phyloP scores from a whole-genome alignment of 2,329 filamentous ascomycete genomes.

The Paramyrothecium roridum region DNA sequence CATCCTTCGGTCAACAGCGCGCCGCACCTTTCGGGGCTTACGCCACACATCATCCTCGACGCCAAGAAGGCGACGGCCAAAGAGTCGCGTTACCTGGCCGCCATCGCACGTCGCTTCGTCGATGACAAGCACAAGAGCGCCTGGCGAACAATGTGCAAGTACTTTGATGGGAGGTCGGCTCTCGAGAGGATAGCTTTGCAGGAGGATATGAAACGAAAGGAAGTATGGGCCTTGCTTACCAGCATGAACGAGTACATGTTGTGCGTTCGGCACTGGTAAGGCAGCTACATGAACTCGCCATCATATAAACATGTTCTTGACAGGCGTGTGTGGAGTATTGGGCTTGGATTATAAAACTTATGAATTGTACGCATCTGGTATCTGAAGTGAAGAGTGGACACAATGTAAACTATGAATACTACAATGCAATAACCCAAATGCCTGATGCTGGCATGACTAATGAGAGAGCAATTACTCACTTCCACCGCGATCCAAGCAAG shows the following conservation, averaged over 20 bases:
- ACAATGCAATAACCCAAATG: slow-evolving; percentile 15
- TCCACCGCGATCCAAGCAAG: neutral
- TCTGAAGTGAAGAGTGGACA: slow-evolving; percentile 21
- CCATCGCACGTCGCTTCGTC: slow-evolving; percentile 52
- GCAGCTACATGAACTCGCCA: neutral
- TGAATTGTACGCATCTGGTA: slow-evolving; percentile 19
- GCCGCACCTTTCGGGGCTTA: slow-evolving; percentile 52
- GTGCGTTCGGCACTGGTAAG: slow-evolving; percentile 66
- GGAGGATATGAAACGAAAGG: slow-evolving; percentile 83
- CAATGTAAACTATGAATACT: slow-evolving; percentile 19
- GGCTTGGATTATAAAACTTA: neutral
- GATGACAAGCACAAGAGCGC: slow-evolving; percentile 58
- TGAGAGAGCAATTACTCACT: neutral
- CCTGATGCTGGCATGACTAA: slow-evolving; percentile 4
- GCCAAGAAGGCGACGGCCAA: slow-evolving; percentile 75
- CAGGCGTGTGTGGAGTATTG: too few relatives aligned
- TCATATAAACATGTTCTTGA: too few relatives aligned
- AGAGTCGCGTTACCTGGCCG: slow-evolving; percentile 70
- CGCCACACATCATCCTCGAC: slow-evolving; percentile 69
- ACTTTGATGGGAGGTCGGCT: slow-evolving; percentile 82
- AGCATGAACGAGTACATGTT: slow-evolving; percentile 67
- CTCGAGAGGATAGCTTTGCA: slow-evolving; percentile 84
- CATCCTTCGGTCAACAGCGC: slow-evolving; percentile 57
- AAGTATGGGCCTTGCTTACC: slow-evolving; percentile 65
- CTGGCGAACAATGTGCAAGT: slow-evolving; percentile 75